These are phyloP conservation scores for Apostasia shenzhenica DNA, from an alignment of 106 monocot species.

Conservation along the genomic window DNA sequence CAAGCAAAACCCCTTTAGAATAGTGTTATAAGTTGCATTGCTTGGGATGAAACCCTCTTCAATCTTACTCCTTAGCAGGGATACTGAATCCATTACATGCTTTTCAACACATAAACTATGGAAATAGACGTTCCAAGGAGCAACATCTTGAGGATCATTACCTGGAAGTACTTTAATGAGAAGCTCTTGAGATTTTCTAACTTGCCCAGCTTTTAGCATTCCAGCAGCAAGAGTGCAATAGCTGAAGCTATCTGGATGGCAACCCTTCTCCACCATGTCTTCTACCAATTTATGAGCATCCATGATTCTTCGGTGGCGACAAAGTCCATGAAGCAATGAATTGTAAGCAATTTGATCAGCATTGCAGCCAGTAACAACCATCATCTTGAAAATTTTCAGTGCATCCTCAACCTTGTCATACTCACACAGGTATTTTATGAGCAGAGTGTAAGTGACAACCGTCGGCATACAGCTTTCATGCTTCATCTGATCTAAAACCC, in stretches of 20 bases:
- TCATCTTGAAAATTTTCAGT: constrained; percentile 17
- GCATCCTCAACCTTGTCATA: constrained; percentile 22
- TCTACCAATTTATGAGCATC: constrained; percentile 31
- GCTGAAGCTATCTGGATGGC: constrained; percentile 30
- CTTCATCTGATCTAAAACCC: constrained; percentile 29
- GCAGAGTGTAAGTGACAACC: constrained; percentile 43
- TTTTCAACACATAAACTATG: constrained; percentile 41
- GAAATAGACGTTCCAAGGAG: constrained; percentile 43
- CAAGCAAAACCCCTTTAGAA: constrained; percentile 46
- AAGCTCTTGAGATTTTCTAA: constrained; percentile 22
- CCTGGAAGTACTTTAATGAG: constrained; percentile 7
- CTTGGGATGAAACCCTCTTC: constrained; percentile 26
- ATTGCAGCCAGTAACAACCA: constrained; percentile 23
- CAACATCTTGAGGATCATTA: constrained; percentile 21
- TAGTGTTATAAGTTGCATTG: constrained; percentile 38
- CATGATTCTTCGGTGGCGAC: constrained; percentile 10
- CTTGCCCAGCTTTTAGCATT: constrained; percentile 33
- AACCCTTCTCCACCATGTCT: constrained; percentile 25
- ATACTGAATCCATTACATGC: constrained; percentile 17
- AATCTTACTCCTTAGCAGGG: constrained; percentile 15
- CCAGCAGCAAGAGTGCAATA: constrained; percentile 28
- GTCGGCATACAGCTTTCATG: constrained; percentile 26
- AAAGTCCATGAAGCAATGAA: constrained; percentile 32
- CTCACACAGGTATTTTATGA: constrained; percentile 41
- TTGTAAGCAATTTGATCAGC: constrained; percentile 49